Conservation (phyloP, 2,329 filamentous ascomycete species). For the Colletotrichum shisoi region DNA sequence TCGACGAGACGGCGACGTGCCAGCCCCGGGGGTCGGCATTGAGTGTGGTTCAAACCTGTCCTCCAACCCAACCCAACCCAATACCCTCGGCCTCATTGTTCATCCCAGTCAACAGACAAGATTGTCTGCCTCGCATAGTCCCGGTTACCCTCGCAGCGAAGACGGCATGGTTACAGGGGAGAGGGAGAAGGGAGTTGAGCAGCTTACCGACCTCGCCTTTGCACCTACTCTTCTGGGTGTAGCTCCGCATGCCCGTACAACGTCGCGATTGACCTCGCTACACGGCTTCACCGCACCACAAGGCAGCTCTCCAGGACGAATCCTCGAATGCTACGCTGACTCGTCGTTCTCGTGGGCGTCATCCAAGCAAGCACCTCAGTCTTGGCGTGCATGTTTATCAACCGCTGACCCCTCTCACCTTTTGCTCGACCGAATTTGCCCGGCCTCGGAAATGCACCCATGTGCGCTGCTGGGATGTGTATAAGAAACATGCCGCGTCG, state of each 20-base stretch:
- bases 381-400: slow-evolving; percentile 35
- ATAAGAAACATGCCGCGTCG: slow-evolving; percentile 5
- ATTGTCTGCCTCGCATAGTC: background rate
- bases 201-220: slow-evolving; percentile 4
- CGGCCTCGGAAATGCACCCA: background rate
- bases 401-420: slow-evolving; percentile 33
- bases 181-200: background rate
- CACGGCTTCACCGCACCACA: background rate
- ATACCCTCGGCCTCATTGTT: background rate
- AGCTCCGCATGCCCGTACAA: slow-evolving; percentile 26
- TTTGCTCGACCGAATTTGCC: background rate
- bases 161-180: background rate
- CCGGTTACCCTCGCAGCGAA: slow-evolving; percentile 26
- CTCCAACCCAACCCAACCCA: background rate
- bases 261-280: slow-evolving; percentile 21
- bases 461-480: background rate
- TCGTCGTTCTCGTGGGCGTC: slow-evolving; percentile 12
- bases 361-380: slow-evolving; percentile 17
- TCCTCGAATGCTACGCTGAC: background rate
- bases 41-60: background rate
- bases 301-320: background rate
- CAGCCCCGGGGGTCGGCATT: background rate
- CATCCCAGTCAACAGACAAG: background rate
- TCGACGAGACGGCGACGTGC: background rate
- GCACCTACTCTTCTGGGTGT: slow-evolving; percentile 35